Base-by-base conservation (phyloP, 2,329 filamentous ascomycete genomes). In the Botryotinia calthae region DNA sequence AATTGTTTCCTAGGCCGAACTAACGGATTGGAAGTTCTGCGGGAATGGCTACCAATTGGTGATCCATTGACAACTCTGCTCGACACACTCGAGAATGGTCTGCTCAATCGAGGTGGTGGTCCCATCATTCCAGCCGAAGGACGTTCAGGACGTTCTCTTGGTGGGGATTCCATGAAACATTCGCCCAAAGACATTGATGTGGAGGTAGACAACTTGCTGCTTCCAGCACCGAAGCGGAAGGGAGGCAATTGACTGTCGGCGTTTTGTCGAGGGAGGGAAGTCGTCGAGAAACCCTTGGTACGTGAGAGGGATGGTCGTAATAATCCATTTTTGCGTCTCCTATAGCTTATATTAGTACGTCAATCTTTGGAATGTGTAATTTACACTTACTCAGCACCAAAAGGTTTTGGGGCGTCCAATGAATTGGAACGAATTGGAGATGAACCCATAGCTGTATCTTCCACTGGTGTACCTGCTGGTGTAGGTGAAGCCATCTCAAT, bases 1-100 rank as follows among this genome's bases (percentile, higher is more conserved):
- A 95, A 95, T 81, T 96, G 93, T 80, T 97, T 97, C 76, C 95
- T 89, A 62, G 93, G 93, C 75, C 94, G 90, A 78, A 90, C 85
- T 76, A 92, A 88, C 72, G 88, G 92, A 81, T 90, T 94, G 66
- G 88, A 91, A 74, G 85, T 87, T 76, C 95, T 93, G 76, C 94
- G 90, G 72, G 90, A 84, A 77, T 95, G 91, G 74, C 85, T 86
- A 73, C 86, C 87, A 75, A 92, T 87, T 48, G 95, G 94, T 22
- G 94, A 97, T 56, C 91, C 94, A 82, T 89, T 93, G 42, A 64
- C 62, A 31, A 64, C 62, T 74, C 88, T 89, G 75, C 89, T 86
- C 69, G 84, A 85, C 77, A 89, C 84, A 78, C 87, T 87, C 64
- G 87, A 84, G 75, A 94, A 91, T 58, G 92, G 87, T 74, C 89